A percentile compares a stretch with the other conserved stretches of the same genome.
These are phyloP conservation scores for Vachellia pachyceras DNA, from an alignment of 306 rosid species.

Conservation along the genomic window DNA sequence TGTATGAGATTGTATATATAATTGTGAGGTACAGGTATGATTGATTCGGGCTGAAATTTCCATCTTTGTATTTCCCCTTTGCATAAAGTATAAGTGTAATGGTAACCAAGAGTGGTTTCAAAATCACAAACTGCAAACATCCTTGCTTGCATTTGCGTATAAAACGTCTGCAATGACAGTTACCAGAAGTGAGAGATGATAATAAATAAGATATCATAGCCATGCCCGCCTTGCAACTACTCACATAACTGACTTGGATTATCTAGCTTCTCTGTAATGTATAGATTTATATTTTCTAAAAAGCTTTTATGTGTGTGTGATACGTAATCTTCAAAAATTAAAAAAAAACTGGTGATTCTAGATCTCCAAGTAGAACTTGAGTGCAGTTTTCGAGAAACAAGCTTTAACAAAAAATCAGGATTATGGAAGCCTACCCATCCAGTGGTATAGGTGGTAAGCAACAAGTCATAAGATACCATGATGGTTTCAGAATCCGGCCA, in stretches of 20 bases:
- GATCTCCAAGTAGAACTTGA: conserved; percentile 9
- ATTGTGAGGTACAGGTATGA: conserved; percentile 88
- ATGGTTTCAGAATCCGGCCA: conserved; percentile 82
- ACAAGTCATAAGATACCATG: conserved; percentile 80
- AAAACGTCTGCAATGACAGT: conserved; percentile 73
- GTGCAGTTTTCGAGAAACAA: conserved; percentile 12
- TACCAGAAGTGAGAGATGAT: conserved; percentile 29
- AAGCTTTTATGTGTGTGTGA: not conserved
- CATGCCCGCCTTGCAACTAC: not conserved
- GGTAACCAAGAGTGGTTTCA: conserved; percentile 83
- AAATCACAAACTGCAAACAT: conserved; percentile 87
- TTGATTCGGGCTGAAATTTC: conserved; percentile 85
- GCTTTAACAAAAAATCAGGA: conserved; percentile 8
- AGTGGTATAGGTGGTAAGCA: conserved; percentile 76
- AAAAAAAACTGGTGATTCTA: not conserved
- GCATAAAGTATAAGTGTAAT: conserved; percentile 77
- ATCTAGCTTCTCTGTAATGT: conserved; percentile 19
- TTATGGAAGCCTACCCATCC: conserved; percentile 71
- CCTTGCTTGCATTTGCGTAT: conserved; percentile 96
- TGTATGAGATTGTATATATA: conserved; percentile 81
- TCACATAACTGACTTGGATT: not conserved
- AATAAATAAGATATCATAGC: conserved; percentile 21
- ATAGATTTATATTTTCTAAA: conserved; percentile 5
- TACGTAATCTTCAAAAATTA: not conserved
- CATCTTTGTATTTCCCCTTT: conserved; percentile 86